phyloP scores from a whole-genome alignment of 2,329 filamentous ascomycete species.

The Eurotiales sp. region DNA sequence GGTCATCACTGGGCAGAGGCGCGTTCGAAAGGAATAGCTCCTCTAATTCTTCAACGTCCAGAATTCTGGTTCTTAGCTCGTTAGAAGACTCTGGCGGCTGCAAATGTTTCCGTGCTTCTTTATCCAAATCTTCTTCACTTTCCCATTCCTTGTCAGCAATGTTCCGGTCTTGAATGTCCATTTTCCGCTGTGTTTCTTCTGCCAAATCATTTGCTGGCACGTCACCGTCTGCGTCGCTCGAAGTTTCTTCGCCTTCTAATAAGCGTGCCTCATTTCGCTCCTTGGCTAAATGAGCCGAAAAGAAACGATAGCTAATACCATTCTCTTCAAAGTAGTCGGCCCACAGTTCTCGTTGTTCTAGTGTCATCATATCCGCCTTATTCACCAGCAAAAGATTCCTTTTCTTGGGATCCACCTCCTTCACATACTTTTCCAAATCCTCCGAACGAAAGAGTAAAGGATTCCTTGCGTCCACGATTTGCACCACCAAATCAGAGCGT shows the following conservation, averaged over 20 bases:
- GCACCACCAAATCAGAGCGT: conserved; percentile 88
- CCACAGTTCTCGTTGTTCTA: conserved; percentile 77
- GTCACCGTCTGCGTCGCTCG: conserved; percentile 29
- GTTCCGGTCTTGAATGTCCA: conserved; percentile 42
- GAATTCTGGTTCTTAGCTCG: conserved; percentile 63
- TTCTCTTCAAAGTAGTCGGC: conserved; percentile 78
- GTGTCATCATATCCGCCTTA: conserved; percentile 98
- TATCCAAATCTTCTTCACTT: conserved; percentile 27
- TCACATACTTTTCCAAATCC: conserved; percentile 90
- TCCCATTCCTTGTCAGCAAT: conserved; percentile 31
- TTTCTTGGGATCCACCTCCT: conserved; percentile 83
- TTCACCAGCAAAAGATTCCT: conserved; percentile 91
- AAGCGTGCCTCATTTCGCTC: conserved; percentile 75
- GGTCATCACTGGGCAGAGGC: conserved; percentile 52
- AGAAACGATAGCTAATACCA: conserved; percentile 88
- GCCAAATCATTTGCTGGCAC: conserved; percentile 48
- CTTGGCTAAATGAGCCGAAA: conserved; percentile 89
- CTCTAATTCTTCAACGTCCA: conserved; percentile 91
- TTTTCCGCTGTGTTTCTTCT: conserved; percentile 42
- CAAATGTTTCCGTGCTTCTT: conserved; percentile 34
- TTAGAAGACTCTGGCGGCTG: conserved; percentile 24
- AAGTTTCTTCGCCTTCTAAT: conserved; percentile 44
- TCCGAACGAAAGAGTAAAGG: conserved; percentile 91
- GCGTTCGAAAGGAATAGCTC: conserved; percentile 77
- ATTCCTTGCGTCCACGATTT: conserved; percentile 97